phyloP scores from a whole-genome alignment of 331 rosid genomes.

The Quercus lobata region DNA sequence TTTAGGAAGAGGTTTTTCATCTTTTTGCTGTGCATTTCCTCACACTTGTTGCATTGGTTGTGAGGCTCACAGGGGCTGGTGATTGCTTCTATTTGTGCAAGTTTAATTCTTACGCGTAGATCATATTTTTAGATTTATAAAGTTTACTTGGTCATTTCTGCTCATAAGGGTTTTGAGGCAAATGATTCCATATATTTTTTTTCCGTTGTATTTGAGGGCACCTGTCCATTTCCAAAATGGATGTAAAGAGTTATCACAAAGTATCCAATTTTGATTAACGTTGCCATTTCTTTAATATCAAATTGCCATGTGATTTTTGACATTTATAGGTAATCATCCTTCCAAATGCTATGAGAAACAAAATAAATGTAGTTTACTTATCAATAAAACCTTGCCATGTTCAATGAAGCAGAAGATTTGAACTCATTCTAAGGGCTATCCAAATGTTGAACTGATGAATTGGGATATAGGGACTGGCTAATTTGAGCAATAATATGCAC shows the following conservation, averaged over 20 bases:
- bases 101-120: slow-evolving; percentile 35
- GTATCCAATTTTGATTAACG: background rate
- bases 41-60: slow-evolving; percentile 36
- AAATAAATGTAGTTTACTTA: too few relatives aligned
- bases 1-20: too few relatives aligned
- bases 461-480: too few relatives aligned
- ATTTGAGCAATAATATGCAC: too few relatives aligned
- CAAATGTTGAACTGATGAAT: too few relatives aligned
- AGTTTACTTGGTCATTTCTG: too few relatives aligned
- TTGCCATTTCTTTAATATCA: background rate
- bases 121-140: too few relatives aligned
- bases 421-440: too few relatives aligned
- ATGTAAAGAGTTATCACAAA: background rate
- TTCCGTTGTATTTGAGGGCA: background rate
- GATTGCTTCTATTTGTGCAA: slow-evolving; percentile 44
- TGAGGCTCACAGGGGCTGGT: slow-evolving; percentile 44
- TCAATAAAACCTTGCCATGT: too few relatives aligned
- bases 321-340: too few relatives aligned
- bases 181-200: background rate
- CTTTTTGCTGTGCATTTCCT: slow-evolving; percentile 33
- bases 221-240: background rate
- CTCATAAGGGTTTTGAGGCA: background rate
- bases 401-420: too few relatives aligned
- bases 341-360: too few relatives aligned
- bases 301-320: background rate